phyloP scores from a whole-genome alignment of 768 basidiomycete genomes.

The Porphyrellus cyaneotinctus region DNA sequence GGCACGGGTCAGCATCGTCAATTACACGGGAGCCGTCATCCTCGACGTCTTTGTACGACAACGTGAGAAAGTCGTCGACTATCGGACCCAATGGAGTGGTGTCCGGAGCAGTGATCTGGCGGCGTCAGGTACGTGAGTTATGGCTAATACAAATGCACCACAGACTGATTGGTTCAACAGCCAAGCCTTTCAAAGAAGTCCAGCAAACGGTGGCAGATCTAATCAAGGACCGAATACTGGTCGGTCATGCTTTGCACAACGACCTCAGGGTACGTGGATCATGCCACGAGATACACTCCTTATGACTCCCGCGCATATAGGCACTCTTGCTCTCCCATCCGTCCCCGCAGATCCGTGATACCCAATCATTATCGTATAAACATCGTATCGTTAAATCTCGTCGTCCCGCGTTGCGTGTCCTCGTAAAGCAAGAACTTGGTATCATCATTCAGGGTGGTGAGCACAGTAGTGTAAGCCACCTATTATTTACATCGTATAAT shows the following conservation, averaged over 20 bases:
- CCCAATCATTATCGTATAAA: constrained; percentile 58
- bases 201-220: constrained; percentile 76
- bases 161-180: constrained; percentile 33
- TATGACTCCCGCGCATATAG: constrained; percentile 17
- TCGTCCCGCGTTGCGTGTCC: constrained; percentile 70
- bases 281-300: background rate
- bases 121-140: constrained; percentile 42
- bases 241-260: constrained; percentile 90
- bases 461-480: constrained; percentile 73
- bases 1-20: constrained; percentile 51
- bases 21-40: constrained; percentile 75
- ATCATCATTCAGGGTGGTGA: constrained; percentile 83
- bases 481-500: background rate
- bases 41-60: constrained; percentile 86
- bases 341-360: constrained; percentile 59
- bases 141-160: too few relatives aligned
- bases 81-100: constrained; percentile 64
- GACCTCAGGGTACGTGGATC: constrained; percentile 63
- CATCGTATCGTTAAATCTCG: constrained; percentile 58
- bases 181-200: constrained; percentile 72
- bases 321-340: constrained; percentile 73
- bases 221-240: constrained; percentile 70
- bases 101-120: constrained; percentile 35
- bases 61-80: constrained; percentile 86
- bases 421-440: constrained; percentile 76